Evolutionary conservation across 2,329 filamentous ascomycete species (phyloP).

Genomic region (Pezicula neosporulosa): DNA sequence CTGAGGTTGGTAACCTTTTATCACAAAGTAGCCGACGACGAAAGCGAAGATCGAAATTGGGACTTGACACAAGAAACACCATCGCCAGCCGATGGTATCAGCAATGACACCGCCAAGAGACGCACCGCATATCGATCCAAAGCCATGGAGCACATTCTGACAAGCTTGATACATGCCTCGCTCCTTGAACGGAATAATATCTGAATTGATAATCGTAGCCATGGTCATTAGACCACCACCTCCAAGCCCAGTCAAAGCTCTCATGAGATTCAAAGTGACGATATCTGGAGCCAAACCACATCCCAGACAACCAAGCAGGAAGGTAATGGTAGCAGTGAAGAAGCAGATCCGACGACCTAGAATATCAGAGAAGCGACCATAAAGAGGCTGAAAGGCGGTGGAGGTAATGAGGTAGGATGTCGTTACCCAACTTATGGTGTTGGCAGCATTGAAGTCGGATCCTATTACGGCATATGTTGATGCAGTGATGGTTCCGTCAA

Average conservation of each 20-base stretch:
- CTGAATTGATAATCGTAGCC: constrained; percentile 60
- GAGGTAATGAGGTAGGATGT: constrained; percentile 70
- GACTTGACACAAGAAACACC: constrained; percentile 61
- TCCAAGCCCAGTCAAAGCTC: constrained; percentile 65
- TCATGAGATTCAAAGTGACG: constrained; percentile 57
- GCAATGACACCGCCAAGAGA: constrained; percentile 63
- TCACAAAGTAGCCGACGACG: constrained; percentile 47
- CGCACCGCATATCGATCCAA: constrained; percentile 59
- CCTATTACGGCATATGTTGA: constrained; percentile 72
- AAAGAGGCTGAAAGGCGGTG: constrained; percentile 69
- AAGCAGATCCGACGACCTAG: constrained; percentile 62
- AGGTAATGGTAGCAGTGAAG: constrained; percentile 59
- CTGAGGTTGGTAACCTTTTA: constrained; percentile 38
- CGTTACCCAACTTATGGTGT: constrained; percentile 71
- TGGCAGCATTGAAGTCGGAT: constrained; percentile 69
- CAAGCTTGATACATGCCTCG: constrained; percentile 58
- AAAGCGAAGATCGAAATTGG: constrained; percentile 56
- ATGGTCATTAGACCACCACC: constrained; percentile 68
- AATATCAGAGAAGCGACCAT: constrained; percentile 68
- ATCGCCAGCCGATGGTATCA: constrained; percentile 64
- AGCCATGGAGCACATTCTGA: constrained; percentile 59
- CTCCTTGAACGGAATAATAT: constrained; percentile 55
- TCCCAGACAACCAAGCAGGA: constrained; percentile 60
- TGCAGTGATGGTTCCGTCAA: constrained; percentile 72
- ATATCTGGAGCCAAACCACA: constrained; percentile 60